Percentiles rank a stretch among this genome's conserved stretches.
Conservation (phyloP, 257 asterid species). For the Nicotiana obtusifolia region DNA sequence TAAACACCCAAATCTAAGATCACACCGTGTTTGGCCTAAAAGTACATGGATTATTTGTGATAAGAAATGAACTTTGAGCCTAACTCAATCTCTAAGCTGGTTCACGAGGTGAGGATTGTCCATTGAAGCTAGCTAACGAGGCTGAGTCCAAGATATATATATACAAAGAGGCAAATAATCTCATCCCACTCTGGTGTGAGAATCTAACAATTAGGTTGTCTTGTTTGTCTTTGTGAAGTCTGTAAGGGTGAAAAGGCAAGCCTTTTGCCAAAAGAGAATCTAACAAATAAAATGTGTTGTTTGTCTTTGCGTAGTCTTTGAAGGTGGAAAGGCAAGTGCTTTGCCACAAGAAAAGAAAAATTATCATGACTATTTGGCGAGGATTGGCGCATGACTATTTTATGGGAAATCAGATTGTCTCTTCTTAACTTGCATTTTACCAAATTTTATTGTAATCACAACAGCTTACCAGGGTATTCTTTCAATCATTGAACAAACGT, state of each 20-base stretch:
- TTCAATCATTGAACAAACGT: not conserved
- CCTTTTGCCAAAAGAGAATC: too few relatives aligned
- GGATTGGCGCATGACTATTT: not conserved
- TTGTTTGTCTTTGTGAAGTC: too few relatives aligned
- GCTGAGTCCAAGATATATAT: too few relatives aligned
- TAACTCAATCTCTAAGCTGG: too few relatives aligned
- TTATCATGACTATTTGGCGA: not conserved
- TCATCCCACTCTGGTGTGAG: too few relatives aligned
- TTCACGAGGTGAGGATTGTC: too few relatives aligned
- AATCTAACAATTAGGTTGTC: too few relatives aligned
- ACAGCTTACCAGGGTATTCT: not conserved
- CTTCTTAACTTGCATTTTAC: not conserved
- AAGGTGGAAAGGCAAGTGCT: too few relatives aligned
- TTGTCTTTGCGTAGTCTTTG: not conserved
- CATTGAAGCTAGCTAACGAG: too few relatives aligned
- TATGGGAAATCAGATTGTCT: not conserved
- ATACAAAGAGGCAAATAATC: too few relatives aligned
- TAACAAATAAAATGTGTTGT: not conserved
- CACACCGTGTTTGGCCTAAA: not conserved
- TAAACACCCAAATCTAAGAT: not conserved
- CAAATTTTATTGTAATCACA: not conserved
- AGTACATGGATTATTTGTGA: not conserved
- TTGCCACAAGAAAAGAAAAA: not conserved
- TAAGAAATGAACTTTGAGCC: too few relatives aligned
- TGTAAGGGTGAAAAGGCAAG: too few relatives aligned